These are phyloP conservation scores for Hortiboletus campestris DNA, from an alignment of 768 basidiomycete genomes.

Conservation along the genomic window DNA sequence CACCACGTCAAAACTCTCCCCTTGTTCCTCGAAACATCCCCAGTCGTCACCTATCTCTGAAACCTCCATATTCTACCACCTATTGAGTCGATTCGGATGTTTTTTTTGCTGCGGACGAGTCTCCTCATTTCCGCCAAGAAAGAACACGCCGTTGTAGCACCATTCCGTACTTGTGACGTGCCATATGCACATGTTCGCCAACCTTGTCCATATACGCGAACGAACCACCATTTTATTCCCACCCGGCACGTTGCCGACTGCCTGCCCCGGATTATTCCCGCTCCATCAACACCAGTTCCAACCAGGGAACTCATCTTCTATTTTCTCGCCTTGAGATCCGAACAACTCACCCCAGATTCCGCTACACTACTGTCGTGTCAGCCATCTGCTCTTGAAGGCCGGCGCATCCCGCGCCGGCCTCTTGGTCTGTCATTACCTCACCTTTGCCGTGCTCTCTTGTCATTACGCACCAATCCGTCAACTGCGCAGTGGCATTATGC, in stretches of 20 bases:
- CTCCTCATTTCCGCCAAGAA: constrained; percentile 17
- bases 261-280: constrained; percentile 14
- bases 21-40: constrained; percentile 10
- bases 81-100: too few species aligned
- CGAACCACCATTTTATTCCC: constrained; percentile 12
- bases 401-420: not conserved
- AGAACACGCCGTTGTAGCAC: constrained; percentile 14
- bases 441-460: not conserved
- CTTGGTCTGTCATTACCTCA: not conserved
- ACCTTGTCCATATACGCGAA: constrained; percentile 1
- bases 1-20: not conserved
- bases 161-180: constrained; percentile 7
- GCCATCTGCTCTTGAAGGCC: constrained; percentile 2
- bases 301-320: constrained; percentile 3
- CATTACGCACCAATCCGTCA: not conserved
- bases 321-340: constrained; percentile 13
- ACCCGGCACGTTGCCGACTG: constrained; percentile 9
- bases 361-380: constrained; percentile 8
- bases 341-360: not conserved
- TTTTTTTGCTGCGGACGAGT: not conserved
- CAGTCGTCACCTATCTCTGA: not conserved
- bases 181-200: constrained; percentile 21
- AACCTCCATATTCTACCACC: not conserved
- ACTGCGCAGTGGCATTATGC: constrained; percentile 6
- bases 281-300: constrained; percentile 1